These are phyloP conservation scores for Luffa aegyptiaca DNA, from an alignment of 306 rosid species.

Conservation along the genomic window DNA sequence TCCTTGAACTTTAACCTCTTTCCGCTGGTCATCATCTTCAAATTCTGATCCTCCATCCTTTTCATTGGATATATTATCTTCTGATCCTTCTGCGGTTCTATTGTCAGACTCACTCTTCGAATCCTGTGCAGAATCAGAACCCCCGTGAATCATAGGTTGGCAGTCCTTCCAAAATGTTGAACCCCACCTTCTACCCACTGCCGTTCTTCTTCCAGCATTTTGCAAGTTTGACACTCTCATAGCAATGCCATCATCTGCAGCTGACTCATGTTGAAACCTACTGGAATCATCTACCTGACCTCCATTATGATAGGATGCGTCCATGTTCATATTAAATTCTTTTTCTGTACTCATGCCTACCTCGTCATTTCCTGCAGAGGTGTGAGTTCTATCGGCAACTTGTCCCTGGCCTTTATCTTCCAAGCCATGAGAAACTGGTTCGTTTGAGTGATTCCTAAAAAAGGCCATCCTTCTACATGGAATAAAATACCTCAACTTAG, in stretches of 20 bases:
- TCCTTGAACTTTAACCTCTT: slow-evolving; percentile 53
- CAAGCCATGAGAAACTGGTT: slow-evolving; percentile 54
- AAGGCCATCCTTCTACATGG: slow-evolving; percentile 68
- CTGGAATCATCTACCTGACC: slow-evolving; percentile 44
- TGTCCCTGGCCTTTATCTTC: slow-evolving; percentile 68
- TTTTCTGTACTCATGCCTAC: slow-evolving; percentile 52
- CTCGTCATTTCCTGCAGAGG: slow-evolving; percentile 48
- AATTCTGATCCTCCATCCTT: slow-evolving; percentile 63
- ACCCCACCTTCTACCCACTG: slow-evolving; percentile 80
- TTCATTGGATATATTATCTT: slow-evolving; percentile 57
- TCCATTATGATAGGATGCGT: slow-evolving; percentile 65
- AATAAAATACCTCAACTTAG: slow-evolving; percentile 17
- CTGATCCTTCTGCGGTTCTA: slow-evolving; percentile 53
- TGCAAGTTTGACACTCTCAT: slow-evolving; percentile 39
- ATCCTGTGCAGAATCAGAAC: slow-evolving; percentile 74
- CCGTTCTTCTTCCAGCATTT: slow-evolving; percentile 54
- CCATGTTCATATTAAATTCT: slow-evolving; percentile 77
- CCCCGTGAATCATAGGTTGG: slow-evolving; percentile 65
- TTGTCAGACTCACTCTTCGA: slow-evolving; percentile 66
- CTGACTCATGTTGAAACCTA: slow-evolving; percentile 50
- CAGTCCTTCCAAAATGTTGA: slow-evolving; percentile 96
- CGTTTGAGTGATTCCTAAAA: slow-evolving; percentile 64
- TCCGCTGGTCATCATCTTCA: slow-evolving; percentile 63
- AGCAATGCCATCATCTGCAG: slow-evolving; percentile 36
- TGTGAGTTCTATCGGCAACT: slow-evolving; percentile 36